phyloP scores from a whole-genome alignment of 2,329 filamentous ascomycete genomes.

The Rhexocercosporidium sp. region DNA sequence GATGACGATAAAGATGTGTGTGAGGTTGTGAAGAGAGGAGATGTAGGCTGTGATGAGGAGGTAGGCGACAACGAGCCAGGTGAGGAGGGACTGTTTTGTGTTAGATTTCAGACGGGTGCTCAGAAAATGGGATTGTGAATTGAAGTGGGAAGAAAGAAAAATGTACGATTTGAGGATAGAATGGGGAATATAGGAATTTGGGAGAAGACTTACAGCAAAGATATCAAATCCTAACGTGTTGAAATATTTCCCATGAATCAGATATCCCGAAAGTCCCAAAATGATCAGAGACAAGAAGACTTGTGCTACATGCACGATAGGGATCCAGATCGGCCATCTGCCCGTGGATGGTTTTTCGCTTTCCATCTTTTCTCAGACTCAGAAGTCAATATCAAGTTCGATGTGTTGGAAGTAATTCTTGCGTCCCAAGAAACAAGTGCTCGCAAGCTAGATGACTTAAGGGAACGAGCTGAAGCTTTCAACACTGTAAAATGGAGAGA shows the following conservation, averaged over 20 bases:
- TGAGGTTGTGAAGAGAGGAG: constrained; percentile 8
- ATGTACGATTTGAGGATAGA: background rate
- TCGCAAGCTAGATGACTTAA: no score
- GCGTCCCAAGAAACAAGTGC: no score
- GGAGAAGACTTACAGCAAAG: constrained; percentile 16
- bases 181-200: background rate
- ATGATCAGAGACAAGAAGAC: constrained; percentile 48
- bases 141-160: background rate
- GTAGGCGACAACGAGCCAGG: constrained; percentile 21
- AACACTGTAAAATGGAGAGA: background rate
- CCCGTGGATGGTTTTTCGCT: background rate
- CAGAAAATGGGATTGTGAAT: background rate
- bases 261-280: constrained; percentile 19
- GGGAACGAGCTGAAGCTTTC: no score
- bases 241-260: constrained; percentile 26
- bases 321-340: constrained; percentile 16
- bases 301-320: constrained; percentile 53
- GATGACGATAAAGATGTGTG: constrained; percentile 12
- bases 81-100: constrained; percentile 17
- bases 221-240: constrained; percentile 22
- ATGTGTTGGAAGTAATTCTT: no score
- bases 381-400: no score
- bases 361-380: constrained; percentile 7
- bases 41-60: constrained; percentile 15
- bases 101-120: background rate